Evolutionary conservation across 2,329 filamentous ascomycete species (phyloP).

Genomic region (Fusarium sp.): DNA sequence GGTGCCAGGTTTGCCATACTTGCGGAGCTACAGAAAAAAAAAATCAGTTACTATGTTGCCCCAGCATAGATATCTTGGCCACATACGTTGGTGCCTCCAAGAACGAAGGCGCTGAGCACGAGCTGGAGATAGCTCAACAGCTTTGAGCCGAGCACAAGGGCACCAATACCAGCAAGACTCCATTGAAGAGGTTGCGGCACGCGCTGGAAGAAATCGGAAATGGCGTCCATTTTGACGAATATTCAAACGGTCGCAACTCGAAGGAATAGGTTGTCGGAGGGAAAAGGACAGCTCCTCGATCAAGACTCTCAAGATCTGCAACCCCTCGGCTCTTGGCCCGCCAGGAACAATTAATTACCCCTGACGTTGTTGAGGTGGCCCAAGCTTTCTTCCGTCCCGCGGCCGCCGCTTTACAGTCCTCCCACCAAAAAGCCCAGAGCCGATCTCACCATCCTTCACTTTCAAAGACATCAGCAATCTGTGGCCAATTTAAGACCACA

Average conservation of each 20-base stretch:
- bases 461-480: not conserved
- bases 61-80: not conserved
- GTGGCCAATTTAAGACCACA: not conserved
- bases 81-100: conserved; percentile 72
- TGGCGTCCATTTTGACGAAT: conserved; percentile 43
- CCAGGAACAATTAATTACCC: conserved; percentile 25
- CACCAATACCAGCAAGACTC: conserved; percentile 65
- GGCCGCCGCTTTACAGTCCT: conserved; percentile 18
- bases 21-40: conserved; percentile 73
- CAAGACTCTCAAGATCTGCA: conserved; percentile 19
- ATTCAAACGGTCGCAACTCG: not conserved
- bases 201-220: conserved; percentile 42
- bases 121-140: conserved; percentile 70
- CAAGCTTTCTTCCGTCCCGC: conserved; percentile 39
- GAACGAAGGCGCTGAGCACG: conserved; percentile 75
- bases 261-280: not conserved
- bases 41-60: not conserved
- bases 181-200: conserved; percentile 60
- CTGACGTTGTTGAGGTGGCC: conserved; percentile 46
- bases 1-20: conserved; percentile 89
- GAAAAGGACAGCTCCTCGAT: not conserved
- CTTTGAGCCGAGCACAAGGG: conserved; percentile 67
- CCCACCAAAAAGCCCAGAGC: conserved; percentile 30
- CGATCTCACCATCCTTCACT: conserved; percentile 3
- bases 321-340: conserved; percentile 38